These are phyloP conservation scores for Cordyceps militaris DNA, from an alignment of 2,329 filamentous ascomycete genomes.

Conservation along the genomic window DNA sequence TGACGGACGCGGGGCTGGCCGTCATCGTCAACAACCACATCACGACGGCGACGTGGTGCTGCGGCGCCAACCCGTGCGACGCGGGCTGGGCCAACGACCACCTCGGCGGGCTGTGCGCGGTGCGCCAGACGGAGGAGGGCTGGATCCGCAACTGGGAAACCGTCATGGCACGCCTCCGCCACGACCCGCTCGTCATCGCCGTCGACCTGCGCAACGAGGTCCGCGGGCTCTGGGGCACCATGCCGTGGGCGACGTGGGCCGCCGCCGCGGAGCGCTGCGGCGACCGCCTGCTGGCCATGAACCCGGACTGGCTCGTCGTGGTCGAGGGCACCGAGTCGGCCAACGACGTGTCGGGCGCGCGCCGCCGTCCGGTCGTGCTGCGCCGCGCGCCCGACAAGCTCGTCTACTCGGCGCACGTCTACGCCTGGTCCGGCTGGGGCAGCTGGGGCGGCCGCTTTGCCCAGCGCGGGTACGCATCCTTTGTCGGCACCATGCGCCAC, in stretches of 20 bases:
- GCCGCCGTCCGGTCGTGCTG: conserved; percentile 49
- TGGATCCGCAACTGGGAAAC: conserved; percentile 62
- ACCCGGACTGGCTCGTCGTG: conserved; percentile 58
- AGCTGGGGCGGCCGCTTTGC: conserved; percentile 52
- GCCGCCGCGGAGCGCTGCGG: conserved; percentile 56
- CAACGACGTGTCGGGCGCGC: conserved; percentile 55
- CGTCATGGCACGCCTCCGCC: conserved; percentile 52
- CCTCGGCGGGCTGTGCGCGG: conserved; percentile 50
- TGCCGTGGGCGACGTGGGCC: conserved; percentile 60
- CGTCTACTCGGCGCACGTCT: conserved; percentile 63
- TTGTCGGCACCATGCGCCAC: conserved; percentile 52
- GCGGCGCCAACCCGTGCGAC: conserved; percentile 61
- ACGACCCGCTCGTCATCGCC: conserved; percentile 57
- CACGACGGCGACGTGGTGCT: conserved; percentile 62
- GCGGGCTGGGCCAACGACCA: conserved; percentile 60
- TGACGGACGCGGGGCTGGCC: conserved; percentile 56
- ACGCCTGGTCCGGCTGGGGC: conserved; percentile 65
- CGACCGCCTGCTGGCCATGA: conserved; percentile 52
- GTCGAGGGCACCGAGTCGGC: conserved; percentile 61
- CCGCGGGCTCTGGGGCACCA: conserved; percentile 60
- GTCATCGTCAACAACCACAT: conserved; percentile 68
- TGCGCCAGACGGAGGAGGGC: conserved; percentile 55
- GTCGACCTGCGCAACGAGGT: conserved; percentile 64
- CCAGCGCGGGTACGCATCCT: conserved; percentile 54
- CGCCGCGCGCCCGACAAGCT: conserved; percentile 47